Evolutionary conservation across 805 yeast genomes (phyloP).

Genomic region (Ogataea dorogensis): DNA sequence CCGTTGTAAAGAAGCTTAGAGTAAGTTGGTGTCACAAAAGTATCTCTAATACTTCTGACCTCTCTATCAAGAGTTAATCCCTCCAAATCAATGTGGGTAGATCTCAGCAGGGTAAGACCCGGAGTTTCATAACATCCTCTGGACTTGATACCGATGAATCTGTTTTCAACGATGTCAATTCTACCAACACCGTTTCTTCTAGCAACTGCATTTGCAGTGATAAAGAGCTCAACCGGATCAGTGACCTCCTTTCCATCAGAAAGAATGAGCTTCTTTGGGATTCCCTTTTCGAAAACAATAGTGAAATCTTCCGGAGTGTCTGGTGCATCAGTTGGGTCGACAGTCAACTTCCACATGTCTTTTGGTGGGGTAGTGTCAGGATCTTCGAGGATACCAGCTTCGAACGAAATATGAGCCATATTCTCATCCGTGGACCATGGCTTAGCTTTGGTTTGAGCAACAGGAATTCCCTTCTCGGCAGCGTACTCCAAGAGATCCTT

Average conservation of each 20-base stretch:
- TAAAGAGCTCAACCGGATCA: constrained; percentile 88
- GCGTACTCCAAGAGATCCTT: constrained; percentile 94
- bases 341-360: constrained; percentile 99
- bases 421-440: constrained; percentile 99
- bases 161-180: constrained; percentile 97
- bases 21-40: constrained; percentile 90
- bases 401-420: constrained; percentile 97
- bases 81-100: constrained; percentile 93
- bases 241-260: constrained; percentile 59
- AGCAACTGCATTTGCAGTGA: constrained; percentile 90
- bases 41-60: constrained; percentile 95
- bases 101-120: constrained; percentile 91
- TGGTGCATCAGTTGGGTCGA: constrained; percentile 95
- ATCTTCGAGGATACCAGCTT: constrained; percentile 98
- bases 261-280: constrained; percentile 78
- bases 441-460: constrained; percentile 95
- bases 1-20: constrained; percentile 93
- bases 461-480: constrained; percentile 87
- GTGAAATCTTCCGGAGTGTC: constrained; percentile 86
- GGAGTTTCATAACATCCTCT: constrained; percentile 99
- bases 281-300: constrained; percentile 79
- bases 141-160: constrained; percentile 97
- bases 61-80: constrained; percentile 97
- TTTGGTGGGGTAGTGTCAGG: constrained; percentile 99
- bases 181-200: constrained; percentile 99